Conservation (phyloP, 2,329 filamentous ascomycete genomes). For the Aspergillus pseudoglaucus region DNA sequence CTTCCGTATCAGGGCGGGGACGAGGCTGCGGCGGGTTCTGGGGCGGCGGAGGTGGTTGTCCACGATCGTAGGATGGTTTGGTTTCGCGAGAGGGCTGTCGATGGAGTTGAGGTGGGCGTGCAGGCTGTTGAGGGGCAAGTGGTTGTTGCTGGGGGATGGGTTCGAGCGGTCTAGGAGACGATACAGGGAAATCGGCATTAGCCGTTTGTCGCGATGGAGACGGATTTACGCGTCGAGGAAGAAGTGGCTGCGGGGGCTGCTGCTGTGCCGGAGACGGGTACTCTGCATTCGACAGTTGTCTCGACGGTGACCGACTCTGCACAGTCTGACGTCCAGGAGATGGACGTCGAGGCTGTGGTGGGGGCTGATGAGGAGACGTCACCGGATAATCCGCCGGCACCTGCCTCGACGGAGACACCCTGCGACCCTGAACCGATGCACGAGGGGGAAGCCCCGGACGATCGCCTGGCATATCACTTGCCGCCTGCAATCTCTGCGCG, state of each 20-base stretch:
- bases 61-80: constrained; percentile 8
- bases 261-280: no score
- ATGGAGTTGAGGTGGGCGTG: constrained; percentile 15
- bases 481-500: constrained; percentile 32
- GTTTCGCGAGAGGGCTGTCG: constrained; percentile 24
- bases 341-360: neutral
- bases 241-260: no score
- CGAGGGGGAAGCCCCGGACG: constrained; percentile 46
- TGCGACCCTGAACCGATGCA: constrained; percentile 11
- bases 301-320: neutral
- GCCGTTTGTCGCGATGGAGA: constrained; percentile 19
- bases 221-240: neutral
- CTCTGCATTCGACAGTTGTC: no score
- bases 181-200: neutral
- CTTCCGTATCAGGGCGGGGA: constrained; percentile 41
- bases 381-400: constrained; percentile 6
- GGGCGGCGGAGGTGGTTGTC: neutral
- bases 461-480: constrained; percentile 31
- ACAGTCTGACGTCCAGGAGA: constrained; percentile 3
- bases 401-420: constrained; percentile 19
- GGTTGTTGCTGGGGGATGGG: constrained; percentile 1
- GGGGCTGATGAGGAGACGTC: neutral
- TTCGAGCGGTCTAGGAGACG: neutral
- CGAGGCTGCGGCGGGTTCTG: neutral
- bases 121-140: constrained; percentile 3